phyloP scores from a whole-genome alignment of 495 filamentous ascomycete genomes.

The Xylaria nigripes region DNA sequence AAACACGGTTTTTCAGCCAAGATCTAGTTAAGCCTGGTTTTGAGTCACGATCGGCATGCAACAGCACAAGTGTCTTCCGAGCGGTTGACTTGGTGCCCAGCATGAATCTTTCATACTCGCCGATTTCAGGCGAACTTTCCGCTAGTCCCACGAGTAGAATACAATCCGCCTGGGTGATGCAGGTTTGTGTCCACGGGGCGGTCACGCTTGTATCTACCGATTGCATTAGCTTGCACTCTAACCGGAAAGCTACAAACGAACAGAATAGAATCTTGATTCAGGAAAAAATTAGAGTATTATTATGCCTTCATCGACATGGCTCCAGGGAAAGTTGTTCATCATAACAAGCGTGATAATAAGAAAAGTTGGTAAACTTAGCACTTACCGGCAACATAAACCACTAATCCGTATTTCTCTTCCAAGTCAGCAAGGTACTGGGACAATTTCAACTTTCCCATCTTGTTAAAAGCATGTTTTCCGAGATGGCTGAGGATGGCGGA shows the following conservation, averaged over 20 bases:
- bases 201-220: conserved; percentile 78
- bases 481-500: conserved; percentile 89
- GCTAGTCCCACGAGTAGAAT: conserved; percentile 88
- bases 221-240: conserved; percentile 13
- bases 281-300: conserved; percentile 44
- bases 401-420: conserved; percentile 93
- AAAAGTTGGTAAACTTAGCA: conserved; percentile 2
- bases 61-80: conserved; percentile 84
- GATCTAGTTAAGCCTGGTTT: conserved; percentile 70
- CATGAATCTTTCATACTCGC: conserved; percentile 92
- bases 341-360: conserved; percentile 23
- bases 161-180: conserved; percentile 91
- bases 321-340: conserved; percentile 37
- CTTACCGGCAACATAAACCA: conserved; percentile 87
- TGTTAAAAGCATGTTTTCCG: conserved; percentile 89
- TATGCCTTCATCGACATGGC: conserved; percentile 34
- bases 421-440: conserved; percentile 94
- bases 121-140: conserved; percentile 80
- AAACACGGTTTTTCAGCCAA: conserved; percentile 89
- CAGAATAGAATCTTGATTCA: conserved; percentile 18
- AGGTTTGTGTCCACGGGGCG: conserved; percentile 96
- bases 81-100: conserved; percentile 96
- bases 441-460: conserved; percentile 93
- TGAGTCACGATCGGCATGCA: conserved; percentile 88
- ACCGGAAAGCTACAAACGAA: background rate